phyloP scores from a whole-genome alignment of 805 yeast genomes.

The Metschnikowia dekortorum region DNA sequence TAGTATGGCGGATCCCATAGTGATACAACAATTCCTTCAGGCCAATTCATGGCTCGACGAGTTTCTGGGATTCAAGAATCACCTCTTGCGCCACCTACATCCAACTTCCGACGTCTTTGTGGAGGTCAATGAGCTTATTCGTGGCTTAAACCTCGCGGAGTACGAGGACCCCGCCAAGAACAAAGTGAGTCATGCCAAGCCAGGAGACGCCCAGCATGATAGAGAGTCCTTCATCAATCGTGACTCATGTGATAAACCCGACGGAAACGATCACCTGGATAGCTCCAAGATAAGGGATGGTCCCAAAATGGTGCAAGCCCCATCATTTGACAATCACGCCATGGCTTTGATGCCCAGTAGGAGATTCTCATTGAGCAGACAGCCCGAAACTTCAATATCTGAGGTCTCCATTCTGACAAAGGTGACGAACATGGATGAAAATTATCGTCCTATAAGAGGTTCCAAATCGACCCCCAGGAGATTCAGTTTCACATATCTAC shows the following conservation, averaged over 20 bases:
- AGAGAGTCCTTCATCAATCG: neutral
- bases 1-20: neutral
- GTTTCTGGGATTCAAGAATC: neutral
- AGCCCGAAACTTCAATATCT: slow-evolving; percentile 29
- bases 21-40: neutral
- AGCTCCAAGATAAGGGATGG: neutral
- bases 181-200: neutral
- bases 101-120: neutral
- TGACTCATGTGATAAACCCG: neutral
- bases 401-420: slow-evolving; percentile 32
- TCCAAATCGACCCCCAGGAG: slow-evolving; percentile 3
- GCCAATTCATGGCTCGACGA: slow-evolving; percentile 1
- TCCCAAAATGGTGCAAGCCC: neutral
- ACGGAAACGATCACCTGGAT: neutral
- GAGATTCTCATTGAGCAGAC: slow-evolving; percentile 18
- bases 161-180: neutral
- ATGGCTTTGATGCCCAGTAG: neutral
- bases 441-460: slow-evolving; percentile 2
- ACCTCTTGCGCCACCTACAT: neutral
- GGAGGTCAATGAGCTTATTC: neutral
- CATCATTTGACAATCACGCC: neutral
- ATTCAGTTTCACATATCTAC: slow-evolving; percentile 6
- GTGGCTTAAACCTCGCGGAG: neutral
- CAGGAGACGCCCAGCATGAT: neutral
- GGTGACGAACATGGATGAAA: slow-evolving; percentile 10